Conservation (phyloP, 179 eudicot species). For the Corrigiola litoralis region DNA sequence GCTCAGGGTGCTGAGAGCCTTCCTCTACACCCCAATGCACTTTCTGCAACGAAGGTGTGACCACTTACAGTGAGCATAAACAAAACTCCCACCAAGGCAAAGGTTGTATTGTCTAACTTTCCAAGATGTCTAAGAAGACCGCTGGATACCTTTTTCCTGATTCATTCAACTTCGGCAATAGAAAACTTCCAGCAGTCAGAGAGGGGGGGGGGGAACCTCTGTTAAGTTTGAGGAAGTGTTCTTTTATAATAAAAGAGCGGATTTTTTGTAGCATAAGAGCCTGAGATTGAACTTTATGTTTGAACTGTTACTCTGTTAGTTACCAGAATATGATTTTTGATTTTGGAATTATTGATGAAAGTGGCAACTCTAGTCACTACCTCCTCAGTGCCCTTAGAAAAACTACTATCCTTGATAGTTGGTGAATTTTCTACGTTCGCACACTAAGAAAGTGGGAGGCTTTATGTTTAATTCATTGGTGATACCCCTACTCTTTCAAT, state of each 20-base stretch:
- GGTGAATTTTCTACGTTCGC: not conserved
- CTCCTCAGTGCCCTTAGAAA: too few relatives aligned
- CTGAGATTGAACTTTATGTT: too few relatives aligned
- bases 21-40: not conserved
- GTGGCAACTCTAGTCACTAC: too few relatives aligned
- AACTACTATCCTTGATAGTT: not conserved
- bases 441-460: not conserved
- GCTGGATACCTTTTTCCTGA: conserved; percentile 1
- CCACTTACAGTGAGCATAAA: conserved; percentile 11
- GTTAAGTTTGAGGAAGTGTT: too few relatives aligned
- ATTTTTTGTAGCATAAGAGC: too few relatives aligned
- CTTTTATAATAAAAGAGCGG: too few relatives aligned
- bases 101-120: conserved; percentile 19
- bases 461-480: conserved; percentile 6
- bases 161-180: not conserved
- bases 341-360: too few relatives aligned
- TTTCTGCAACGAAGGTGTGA: conserved; percentile 16
- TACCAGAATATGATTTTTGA: too few relatives aligned
- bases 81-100: conserved; percentile 10
- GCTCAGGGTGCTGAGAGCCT: not conserved
- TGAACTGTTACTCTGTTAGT: too few relatives aligned
- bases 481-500: conserved; percentile 13
- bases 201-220: not conserved
- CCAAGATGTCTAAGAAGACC: not conserved
- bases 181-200: not conserved